Evolutionary conservation across 1,284 basidiomycete species (phyloP), one percentile per base, ranked within the genome.

Genomic region (Xerocomus nothofagi): DNA sequence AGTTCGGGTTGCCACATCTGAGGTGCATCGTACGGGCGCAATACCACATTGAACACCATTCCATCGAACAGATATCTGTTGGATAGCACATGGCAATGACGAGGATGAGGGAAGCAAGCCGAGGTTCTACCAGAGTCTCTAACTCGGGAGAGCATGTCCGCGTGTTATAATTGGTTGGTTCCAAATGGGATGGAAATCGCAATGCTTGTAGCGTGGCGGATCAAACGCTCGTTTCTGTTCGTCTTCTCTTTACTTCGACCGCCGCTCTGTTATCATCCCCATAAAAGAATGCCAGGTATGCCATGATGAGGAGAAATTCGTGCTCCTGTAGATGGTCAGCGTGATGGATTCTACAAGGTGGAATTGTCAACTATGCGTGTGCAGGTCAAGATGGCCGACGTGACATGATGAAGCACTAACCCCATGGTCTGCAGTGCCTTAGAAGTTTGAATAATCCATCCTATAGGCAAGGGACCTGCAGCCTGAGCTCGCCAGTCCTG

Each of bases 1-100:
- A 58, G 50, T 20, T 27, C n/a, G n/a, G n/a, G n/a, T n/a, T n/a
- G n/a, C n/a, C n/a, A 68, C 31, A 69, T 66, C n/a, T 31, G 44
- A 31, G 39, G 39, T 17, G 27, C 15, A 12, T 44, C 12, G 26
- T 39, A 11, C 18, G 4, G 1, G 12, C 9, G 61, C 71, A 62
- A 31, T 60, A 84, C 84, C 49, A 73, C 70, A 67, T 86, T 84
- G 23, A 81, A 82, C 34, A 83, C 70, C 57, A 77, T 74, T 63
- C 86, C 79, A 20, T 79, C 69, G 2, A 78, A 52, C 76, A 78
- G 77, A 53, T 81, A 29, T 79, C 59, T 18, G 47, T 47, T 15
- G 55, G 53, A 43, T 47, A 49, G 9, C 62, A 38, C 65, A 66
- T 66, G 40, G 23, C 17, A 23, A 14, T 7, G 39, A 11, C 27